phyloP scores from a whole-genome alignment of 1,284 basidiomycete genomes.

The Athelia psychrophila region DNA sequence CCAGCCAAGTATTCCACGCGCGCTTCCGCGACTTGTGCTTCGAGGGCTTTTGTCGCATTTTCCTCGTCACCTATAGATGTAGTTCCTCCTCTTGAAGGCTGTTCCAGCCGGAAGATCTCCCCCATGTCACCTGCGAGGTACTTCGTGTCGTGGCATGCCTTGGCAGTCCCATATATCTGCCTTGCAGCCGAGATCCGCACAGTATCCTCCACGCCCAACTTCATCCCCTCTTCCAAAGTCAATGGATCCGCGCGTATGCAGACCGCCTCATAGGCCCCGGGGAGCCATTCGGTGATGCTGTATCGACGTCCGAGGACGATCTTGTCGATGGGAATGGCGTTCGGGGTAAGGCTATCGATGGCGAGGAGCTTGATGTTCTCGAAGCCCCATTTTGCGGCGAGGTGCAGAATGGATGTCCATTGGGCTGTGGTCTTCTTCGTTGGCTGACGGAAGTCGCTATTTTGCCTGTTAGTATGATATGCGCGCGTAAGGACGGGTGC shows the following conservation, averaged over 20 bases:
- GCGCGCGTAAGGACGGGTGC: too few species aligned
- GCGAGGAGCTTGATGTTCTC: conserved; percentile 29
- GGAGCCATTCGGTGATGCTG: conserved; percentile 28
- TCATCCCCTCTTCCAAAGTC: conserved; percentile 26
- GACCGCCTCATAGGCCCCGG: conserved; percentile 32
- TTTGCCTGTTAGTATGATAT: neutral
- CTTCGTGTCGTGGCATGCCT: too few species aligned
- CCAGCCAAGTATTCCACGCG: too few species aligned
- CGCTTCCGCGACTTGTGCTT: too few species aligned
- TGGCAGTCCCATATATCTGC: neutral
- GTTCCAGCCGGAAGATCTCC: too few species aligned
- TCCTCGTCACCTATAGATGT: too few species aligned
- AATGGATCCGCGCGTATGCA: conserved; percentile 25
- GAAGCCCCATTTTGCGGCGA: conserved; percentile 19
- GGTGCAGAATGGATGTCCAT: conserved; percentile 22
- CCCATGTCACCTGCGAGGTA: too few species aligned
- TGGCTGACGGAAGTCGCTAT: conserved; percentile 25
- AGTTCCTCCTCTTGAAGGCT: too few species aligned
- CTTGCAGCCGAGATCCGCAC: conserved; percentile 1
- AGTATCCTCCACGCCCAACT: conserved; percentile 4
- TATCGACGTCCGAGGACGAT: conserved; percentile 30
- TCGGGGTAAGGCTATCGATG: conserved; percentile 23
- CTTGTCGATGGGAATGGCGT: conserved; percentile 29
- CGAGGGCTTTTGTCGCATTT: too few species aligned
- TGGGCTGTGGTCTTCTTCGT: conserved; percentile 29